phyloP scores from a whole-genome alignment of 768 basidiomycete genomes.

The Coprinellus micaceus region DNA sequence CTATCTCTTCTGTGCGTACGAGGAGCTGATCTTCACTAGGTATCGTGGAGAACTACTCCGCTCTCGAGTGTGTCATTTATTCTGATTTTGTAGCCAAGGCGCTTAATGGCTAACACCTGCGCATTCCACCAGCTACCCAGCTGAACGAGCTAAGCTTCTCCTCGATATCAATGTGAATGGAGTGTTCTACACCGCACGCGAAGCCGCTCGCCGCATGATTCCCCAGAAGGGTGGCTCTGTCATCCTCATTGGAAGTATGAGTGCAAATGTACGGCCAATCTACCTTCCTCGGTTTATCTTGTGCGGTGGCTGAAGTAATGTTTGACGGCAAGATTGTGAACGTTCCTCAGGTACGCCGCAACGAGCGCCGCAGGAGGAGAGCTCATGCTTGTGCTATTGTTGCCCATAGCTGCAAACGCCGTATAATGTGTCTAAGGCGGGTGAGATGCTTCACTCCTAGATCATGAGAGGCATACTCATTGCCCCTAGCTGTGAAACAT shows the following conservation, averaged over 20 bases:
- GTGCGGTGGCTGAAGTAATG: not conserved
- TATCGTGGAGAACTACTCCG: slow-evolving; percentile 85
- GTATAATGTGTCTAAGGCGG: slow-evolving; percentile 95
- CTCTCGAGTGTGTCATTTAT: slow-evolving; percentile 59
- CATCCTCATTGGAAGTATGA: slow-evolving; percentile 88
- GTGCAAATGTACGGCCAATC: slow-evolving; percentile 58
- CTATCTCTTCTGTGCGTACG: no score
- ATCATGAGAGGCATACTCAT: not conserved
- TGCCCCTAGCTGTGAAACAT: slow-evolving; percentile 74
- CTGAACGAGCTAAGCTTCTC: slow-evolving; percentile 76
- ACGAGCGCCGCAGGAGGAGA: not conserved
- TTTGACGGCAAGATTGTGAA: slow-evolving; percentile 64
- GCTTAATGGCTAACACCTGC: not conserved
- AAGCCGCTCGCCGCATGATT: slow-evolving; percentile 91
- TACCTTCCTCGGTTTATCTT: no score
- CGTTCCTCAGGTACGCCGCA: slow-evolving; percentile 75
- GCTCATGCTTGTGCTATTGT: slow-evolving; percentile 3
- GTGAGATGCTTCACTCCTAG: slow-evolving; percentile 30
- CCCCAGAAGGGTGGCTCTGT: slow-evolving; percentile 75
- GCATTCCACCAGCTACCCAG: slow-evolving; percentile 61
- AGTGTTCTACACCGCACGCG: slow-evolving; percentile 92
- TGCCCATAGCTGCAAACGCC: slow-evolving; percentile 73
- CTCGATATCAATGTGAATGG: slow-evolving; percentile 95
- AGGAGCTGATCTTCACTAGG: slow-evolving; percentile 36
- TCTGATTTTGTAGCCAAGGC: no score